Conservation (phyloP, 108 stramenopile species). For the Nitzschia palea region DNA sequence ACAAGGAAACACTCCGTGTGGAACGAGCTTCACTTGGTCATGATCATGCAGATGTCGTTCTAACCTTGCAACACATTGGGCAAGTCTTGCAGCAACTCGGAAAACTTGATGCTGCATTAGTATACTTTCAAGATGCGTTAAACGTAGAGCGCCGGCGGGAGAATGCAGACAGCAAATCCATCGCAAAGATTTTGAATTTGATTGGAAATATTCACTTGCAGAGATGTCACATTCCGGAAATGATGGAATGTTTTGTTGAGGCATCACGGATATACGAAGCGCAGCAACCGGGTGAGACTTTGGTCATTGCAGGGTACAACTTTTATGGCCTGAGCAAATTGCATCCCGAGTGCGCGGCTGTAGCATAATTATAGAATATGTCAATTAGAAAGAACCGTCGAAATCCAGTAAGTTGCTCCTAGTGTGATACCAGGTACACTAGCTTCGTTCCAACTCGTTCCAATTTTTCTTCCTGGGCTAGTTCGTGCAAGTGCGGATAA, state of each 20-base stretch:
- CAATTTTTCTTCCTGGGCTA: slow-evolving; percentile 70
- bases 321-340: slow-evolving; percentile 49
- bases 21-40: slow-evolving; percentile 46
- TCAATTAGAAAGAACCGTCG: background rate
- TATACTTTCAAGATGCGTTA: slow-evolving; percentile 54
- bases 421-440: background rate
- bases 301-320: slow-evolving; percentile 57
- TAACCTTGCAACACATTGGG: slow-evolving; percentile 59
- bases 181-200: slow-evolving; percentile 52
- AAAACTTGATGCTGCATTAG: slow-evolving; percentile 49
- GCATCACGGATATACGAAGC: slow-evolving; percentile 48
- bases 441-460: slow-evolving; percentile 43
- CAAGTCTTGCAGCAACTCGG: slow-evolving; percentile 54
- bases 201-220: slow-evolving; percentile 64
- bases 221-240: slow-evolving; percentile 41
- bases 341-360: slow-evolving; percentile 48
- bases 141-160: slow-evolving; percentile 33
- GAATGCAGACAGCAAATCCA: slow-evolving; percentile 3
- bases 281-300: slow-evolving; percentile 2
- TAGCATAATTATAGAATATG: slow-evolving; percentile 29
- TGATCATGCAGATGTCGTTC: slow-evolving; percentile 46
- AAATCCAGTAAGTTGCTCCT: background rate
- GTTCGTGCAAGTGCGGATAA: slow-evolving; percentile 56
- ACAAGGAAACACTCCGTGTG: slow-evolving; percentile 56
- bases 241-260: slow-evolving; percentile 59